These are phyloP conservation scores for Mycena latifolia DNA, from an alignment of 768 basidiomycete species.

Conservation along the genomic window DNA sequence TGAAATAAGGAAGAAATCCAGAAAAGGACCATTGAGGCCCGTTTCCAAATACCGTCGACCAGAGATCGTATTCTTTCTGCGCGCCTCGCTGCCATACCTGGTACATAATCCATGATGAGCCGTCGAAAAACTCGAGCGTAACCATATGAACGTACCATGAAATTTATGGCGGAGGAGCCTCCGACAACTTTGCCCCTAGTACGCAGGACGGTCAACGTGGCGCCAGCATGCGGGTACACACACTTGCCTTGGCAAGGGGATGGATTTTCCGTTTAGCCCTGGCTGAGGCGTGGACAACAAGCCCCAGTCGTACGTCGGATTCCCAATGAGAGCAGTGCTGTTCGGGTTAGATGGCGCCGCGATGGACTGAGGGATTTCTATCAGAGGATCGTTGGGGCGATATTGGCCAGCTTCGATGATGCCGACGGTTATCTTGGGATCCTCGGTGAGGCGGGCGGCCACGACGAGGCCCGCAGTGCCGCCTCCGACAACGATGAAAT, in stretches of 20 bases:
- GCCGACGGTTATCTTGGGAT: neutral
- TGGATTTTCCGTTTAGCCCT: neutral
- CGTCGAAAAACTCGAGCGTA: neutral
- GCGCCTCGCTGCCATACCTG: slow-evolving; percentile 2
- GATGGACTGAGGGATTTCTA: neutral
- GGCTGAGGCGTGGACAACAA: neutral
- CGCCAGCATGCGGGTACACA: neutral
- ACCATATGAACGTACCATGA: neutral
- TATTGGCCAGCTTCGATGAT: slow-evolving; percentile 1
- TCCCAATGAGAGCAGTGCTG: neutral
- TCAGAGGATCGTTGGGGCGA: neutral
- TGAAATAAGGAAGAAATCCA: neutral
- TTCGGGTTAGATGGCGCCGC: neutral
- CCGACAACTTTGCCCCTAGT: slow-evolving; percentile 2
- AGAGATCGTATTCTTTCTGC: slow-evolving; percentile 1
- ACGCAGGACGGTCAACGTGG: too few species aligned
- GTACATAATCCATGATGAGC: neutral
- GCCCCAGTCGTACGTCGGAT: neutral
- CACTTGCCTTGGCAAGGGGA: neutral
- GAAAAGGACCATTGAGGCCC: neutral
- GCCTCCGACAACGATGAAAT: neutral
- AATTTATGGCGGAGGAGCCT: neutral
- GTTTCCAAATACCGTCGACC: neutral
- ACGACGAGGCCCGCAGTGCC: neutral
- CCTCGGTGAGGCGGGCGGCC: slow-evolving; percentile 3